Conservation (phyloP, 768 basidiomycete genomes). For the Lepiota brunneoincarnata region DNA sequence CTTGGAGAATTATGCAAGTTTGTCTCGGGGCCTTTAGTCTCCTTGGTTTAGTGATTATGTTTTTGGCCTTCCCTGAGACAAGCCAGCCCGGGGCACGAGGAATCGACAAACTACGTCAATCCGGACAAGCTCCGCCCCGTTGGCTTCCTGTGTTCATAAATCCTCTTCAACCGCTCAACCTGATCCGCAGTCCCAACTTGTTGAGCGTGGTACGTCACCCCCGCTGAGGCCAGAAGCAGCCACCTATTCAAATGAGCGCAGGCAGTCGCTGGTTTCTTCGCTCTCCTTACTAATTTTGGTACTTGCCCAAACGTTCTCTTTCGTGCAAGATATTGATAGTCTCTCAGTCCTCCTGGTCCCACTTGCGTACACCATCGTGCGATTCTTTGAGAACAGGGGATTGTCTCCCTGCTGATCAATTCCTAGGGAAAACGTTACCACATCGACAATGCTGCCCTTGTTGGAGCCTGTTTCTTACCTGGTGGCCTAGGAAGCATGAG, state of each 20-base stretch:
- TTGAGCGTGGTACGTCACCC: slow-evolving; percentile 39
- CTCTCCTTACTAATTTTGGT: slow-evolving; percentile 43
- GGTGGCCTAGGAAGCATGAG: slow-evolving; percentile 56
- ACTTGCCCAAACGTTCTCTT: slow-evolving; percentile 10
- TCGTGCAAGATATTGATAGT: slow-evolving; percentile 12
- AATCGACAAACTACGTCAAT: slow-evolving; percentile 40
- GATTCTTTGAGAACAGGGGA: slow-evolving; percentile 20
- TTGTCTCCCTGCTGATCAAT: slow-evolving; percentile 4
- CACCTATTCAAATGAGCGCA: slow-evolving; percentile 31
- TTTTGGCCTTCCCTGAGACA: slow-evolving; percentile 59
- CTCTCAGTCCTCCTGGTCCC: slow-evolving; percentile 54
- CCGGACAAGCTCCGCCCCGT: slow-evolving; percentile 14
- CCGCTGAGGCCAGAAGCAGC: background rate
- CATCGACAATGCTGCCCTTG: slow-evolving; percentile 48
- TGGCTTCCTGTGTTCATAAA: slow-evolving; percentile 43
- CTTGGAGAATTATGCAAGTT: slow-evolving; percentile 59
- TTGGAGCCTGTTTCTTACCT: slow-evolving; percentile 61
- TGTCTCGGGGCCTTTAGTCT: slow-evolving; percentile 31
- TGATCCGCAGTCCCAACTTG: slow-evolving; percentile 56
- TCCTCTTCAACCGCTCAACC: slow-evolving; percentile 43
- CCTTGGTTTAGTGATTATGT: slow-evolving; percentile 38
- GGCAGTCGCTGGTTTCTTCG: slow-evolving; percentile 28
- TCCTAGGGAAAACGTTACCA: slow-evolving; percentile 48
- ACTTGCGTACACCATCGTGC: slow-evolving; percentile 63
- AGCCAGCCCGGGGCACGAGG: slow-evolving; percentile 57